Evolutionary conservation across 257 asterid species (phyloP).

Genomic region (Capsicum pubescens): DNA sequence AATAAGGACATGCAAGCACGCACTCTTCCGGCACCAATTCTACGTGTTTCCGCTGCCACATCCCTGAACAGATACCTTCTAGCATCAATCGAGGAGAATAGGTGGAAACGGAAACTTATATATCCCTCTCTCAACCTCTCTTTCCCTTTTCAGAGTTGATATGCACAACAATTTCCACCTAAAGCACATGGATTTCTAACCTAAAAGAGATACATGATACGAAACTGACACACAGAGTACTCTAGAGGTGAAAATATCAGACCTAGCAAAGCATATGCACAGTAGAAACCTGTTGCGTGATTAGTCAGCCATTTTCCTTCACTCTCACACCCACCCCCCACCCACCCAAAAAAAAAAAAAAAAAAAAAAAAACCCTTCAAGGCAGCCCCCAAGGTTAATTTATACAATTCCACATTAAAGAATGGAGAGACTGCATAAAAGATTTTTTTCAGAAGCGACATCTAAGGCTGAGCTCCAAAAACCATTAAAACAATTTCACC

Average conservation of each 20-base stretch:
- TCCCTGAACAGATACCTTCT: not conserved
- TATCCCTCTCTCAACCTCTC: not conserved
- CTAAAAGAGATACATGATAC: not conserved
- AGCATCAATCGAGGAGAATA: not conserved
- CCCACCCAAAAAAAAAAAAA: too few species aligned
- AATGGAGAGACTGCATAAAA: not conserved
- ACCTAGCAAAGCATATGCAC: not conserved
- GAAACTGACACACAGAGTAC: not conserved
- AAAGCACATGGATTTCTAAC: not conserved
- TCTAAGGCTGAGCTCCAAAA: not conserved
- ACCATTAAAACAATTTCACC: not conserved
- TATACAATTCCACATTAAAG: slow-evolving; percentile 1
- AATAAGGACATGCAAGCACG: not conserved
- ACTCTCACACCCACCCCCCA: not conserved
- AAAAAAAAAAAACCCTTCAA: not conserved
- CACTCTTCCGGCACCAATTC: not conserved
- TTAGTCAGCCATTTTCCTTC: not conserved
- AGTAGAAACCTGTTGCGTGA: not conserved
- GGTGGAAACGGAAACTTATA: not conserved
- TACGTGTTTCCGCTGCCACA: not conserved
- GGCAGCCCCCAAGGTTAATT: not conserved
- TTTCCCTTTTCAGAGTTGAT: not conserved
- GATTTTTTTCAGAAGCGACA: not conserved
- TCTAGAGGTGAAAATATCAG: not conserved
- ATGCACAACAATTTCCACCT: not conserved